Evolutionary conservation across 2,329 filamentous ascomycete species (phyloP), one percentile per base, ranked within the genome.

Genomic region (Dactylellina haptotyla): DNA sequence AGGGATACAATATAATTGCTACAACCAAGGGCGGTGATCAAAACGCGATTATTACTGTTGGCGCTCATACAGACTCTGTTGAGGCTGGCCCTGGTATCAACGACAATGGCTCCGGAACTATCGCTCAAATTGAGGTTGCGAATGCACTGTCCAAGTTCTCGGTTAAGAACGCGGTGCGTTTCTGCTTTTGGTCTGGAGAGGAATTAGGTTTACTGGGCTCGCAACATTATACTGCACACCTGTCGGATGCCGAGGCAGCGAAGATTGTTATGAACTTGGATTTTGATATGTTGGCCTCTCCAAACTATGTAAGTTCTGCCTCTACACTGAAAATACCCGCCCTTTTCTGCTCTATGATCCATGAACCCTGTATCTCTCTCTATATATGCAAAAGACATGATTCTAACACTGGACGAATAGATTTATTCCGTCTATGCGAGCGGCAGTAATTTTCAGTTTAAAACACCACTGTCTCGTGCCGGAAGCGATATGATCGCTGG

Each of bases 211-310:
- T 89, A 12, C 82, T 89, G 9, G 87, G 88, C 25, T 85, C 84
- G 3, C 81, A 83, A 39, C 84, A 84, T 81, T 89, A 87, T 78
- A 84, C 86, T 53, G 79, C 81, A 23, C 80, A 83, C 26, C 81
- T 85, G 3, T 78, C 80, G 18, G 77, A 81, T 1, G 78, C 79
- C 0, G 86, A 87, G 72, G 82, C 84, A 16, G 81, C 85, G 71
- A 87, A 86, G 80, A 87, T 90, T 77, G 83, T 84, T 3, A 86
- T 89, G 28, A 88, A 89, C 81, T 85, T 89, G 79, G 88, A 90
- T 81, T 89, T 88, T 77, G 88, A 90, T 80, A 90, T 90, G 88
- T 87, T 89, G 76, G 84, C 85, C 1, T 85, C 83, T 1, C 85
- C 85, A 18, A 88, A 88, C 81, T 87, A 84, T 76, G 83, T 80